A percentile compares a stretch with the other conserved stretches of the same genome.
Conservation (phyloP, 768 basidiomycete genomes). For the Phaffia tasmanica region DNA sequence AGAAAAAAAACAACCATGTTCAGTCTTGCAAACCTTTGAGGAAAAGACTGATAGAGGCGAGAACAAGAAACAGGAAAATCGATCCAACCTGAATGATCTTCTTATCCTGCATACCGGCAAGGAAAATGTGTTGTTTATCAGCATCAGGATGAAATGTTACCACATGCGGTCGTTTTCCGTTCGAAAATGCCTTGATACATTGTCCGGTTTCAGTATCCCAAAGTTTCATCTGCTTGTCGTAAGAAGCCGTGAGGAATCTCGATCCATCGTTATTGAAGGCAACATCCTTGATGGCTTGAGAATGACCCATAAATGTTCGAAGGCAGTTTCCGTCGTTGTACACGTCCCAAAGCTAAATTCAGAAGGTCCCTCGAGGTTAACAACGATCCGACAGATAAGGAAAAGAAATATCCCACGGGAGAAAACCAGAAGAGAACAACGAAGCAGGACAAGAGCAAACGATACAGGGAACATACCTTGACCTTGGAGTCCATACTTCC, state of each 20-base stretch:
- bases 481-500: slow-evolving; percentile 98
- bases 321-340: slow-evolving; percentile 94
- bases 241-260: slow-evolving; percentile 79
- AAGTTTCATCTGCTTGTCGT: slow-evolving; percentile 94
- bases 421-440: background rate
- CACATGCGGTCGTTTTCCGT: slow-evolving; percentile 95
- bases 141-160: slow-evolving; percentile 90
- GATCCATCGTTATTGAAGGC: slow-evolving; percentile 88
- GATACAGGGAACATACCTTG: slow-evolving; percentile 50
- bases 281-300: slow-evolving; percentile 91
- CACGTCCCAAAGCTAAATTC: slow-evolving; percentile 86
- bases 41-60: background rate
- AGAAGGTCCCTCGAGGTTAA: slow-evolving; percentile 5
- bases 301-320: slow-evolving; percentile 92
- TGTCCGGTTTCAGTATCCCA: slow-evolving; percentile 99
- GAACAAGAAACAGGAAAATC: background rate
- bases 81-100: slow-evolving; percentile 84
- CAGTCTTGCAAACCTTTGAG: background rate
- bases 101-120: slow-evolving; percentile 98
- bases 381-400: background rate
- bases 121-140: slow-evolving; percentile 89
- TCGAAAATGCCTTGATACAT: slow-evolving; percentile 90
- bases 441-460: background rate
- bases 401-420: background rate
- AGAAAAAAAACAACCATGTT: background rate